Base-by-base conservation (phyloP, 306 rosid species). In the Cicer arietinum region DNA sequence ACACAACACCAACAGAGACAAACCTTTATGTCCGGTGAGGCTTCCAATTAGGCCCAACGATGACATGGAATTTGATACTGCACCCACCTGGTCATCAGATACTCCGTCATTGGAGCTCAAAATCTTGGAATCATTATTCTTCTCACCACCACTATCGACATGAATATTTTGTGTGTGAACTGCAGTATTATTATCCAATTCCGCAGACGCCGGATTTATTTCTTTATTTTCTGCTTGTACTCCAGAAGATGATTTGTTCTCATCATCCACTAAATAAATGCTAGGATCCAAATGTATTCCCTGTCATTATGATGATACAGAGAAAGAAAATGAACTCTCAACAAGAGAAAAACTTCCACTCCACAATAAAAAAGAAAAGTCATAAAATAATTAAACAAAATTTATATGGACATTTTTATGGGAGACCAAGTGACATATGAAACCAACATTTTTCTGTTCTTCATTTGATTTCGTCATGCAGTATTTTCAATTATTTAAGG, bases 221-320 rank as follows among this genome's bases (percentile, higher is more conserved):
- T 84, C 90, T 56, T 81, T 84, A 37, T 39, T 81, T 82, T 86
- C 86, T 10, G 81, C 73, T 40, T 79, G 68, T 62, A 30, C 47
- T n/a, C 50, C 77, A n/a, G 82, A 69, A 35, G 84, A 84, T 48
- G 89, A 64, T 76, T 92, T 94, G 39, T 84, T 89, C 53, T 89
- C 97, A 39, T 94, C 92, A 18, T 94, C 97, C 89, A 94, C 95
- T 72, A 94, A 86, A 88, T 94, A 91, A 81, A 94, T 94, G 82
- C 97, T 94, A 68, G 98, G 98, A 84, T 94, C 97, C 86, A 94
- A 84, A 89, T 94, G 97, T 51, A 89, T 89, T 76, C 98, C 98
- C 98, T 90, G 87, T 46, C 75, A 79, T 76, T 61, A 69, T 57
- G 54, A 69, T 14, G 45, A 74, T 7, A 66, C 30, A 10, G 45